A percentile compares a stretch with the other conserved stretches of the same genome.
Evolutionary conservation across 768 basidiomycete species (phyloP).

Genomic region (Amanita exitialis): DNA sequence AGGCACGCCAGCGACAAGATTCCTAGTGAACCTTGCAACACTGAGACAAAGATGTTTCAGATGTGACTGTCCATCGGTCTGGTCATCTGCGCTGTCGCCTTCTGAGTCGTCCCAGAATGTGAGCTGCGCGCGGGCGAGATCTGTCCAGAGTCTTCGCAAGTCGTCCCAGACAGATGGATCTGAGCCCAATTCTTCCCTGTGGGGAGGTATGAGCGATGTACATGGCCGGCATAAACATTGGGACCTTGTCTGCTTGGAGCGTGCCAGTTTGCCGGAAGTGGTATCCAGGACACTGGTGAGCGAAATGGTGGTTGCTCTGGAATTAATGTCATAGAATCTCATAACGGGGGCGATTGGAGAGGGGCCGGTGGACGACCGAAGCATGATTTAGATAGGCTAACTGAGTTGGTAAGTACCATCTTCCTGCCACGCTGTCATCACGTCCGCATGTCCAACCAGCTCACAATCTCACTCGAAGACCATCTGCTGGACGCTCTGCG

Average conservation of each 20-base stretch:
- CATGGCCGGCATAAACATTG: not conserved
- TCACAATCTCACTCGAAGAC: constrained; percentile 60
- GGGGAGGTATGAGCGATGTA: not conserved
- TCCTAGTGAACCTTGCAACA: constrained; percentile 73
- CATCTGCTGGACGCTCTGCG: constrained; percentile 45
- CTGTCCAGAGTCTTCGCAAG: constrained; percentile 48
- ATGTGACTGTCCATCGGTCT: constrained; percentile 18
- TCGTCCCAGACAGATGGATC: constrained; percentile 44
- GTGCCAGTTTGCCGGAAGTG: constrained; percentile 41
- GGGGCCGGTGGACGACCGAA: not conserved
- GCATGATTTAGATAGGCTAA: too few relatives aligned
- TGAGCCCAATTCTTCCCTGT: constrained; percentile 23
- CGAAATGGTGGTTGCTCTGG: constrained; percentile 19
- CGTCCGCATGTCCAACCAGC: constrained; percentile 15
- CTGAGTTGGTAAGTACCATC: too few relatives aligned
- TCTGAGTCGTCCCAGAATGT: constrained; percentile 43
- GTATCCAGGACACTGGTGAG: constrained; percentile 35
- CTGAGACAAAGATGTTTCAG: constrained; percentile 34
- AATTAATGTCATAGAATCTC: constrained; percentile 29
- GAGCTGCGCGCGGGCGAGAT: constrained; percentile 34
- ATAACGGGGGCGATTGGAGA: constrained; percentile 16
- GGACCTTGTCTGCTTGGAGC: constrained; percentile 29
- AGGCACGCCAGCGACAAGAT: constrained; percentile 68
- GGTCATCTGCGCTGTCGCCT: constrained; percentile 19
- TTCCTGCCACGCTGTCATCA: not conserved